A percentile compares a stretch with the other conserved stretches of the same genome.
Conservation (phyloP, 2,329 filamentous ascomycete species). For the Pseudogymnoascus sp. region DNA sequence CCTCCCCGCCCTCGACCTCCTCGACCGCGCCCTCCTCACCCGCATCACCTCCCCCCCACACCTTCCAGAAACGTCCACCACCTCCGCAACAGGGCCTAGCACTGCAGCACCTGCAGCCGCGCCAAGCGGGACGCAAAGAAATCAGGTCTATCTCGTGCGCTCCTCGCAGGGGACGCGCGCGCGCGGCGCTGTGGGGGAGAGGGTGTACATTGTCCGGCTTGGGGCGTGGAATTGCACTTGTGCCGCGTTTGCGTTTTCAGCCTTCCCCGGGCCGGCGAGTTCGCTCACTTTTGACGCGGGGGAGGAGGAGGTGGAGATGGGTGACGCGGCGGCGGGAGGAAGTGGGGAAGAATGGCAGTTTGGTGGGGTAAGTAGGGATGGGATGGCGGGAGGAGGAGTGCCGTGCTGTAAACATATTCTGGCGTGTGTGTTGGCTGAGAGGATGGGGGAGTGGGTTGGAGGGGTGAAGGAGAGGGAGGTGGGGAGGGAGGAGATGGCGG, state of each 20-base stretch:
- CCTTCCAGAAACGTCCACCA: not conserved
- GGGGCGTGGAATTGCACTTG: conserved; percentile 83
- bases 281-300: conserved; percentile 1
- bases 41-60: conserved; percentile 34
- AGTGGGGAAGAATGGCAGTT: conserved; percentile 30
- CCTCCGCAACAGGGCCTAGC: conserved; percentile 12
- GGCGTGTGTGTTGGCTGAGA: conserved; percentile 68
- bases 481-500: conserved; percentile 61
- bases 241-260: conserved; percentile 69
- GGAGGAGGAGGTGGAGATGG: conserved; percentile 14
- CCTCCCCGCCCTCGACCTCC: conserved; percentile 76
- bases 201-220: conserved; percentile 63
- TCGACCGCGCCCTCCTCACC: conserved; percentile 69
- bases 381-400: conserved; percentile 24
- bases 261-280: conserved; percentile 42
- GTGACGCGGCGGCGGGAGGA: conserved; percentile 7
- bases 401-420: conserved; percentile 83
- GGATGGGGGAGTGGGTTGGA: conserved; percentile 51
- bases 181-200: conserved; percentile 20
- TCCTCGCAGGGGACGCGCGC: conserved; percentile 38
- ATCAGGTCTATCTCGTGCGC: conserved; percentile 53
- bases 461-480: conserved; percentile 49
- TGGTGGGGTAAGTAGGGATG: conserved; percentile 39
- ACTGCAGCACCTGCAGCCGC: not conserved
- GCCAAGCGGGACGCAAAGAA: conserved; percentile 3